These are phyloP conservation scores for Beauveria varroae DNA, from an alignment of 2,329 filamentous ascomycete genomes.

Conservation along the genomic window DNA sequence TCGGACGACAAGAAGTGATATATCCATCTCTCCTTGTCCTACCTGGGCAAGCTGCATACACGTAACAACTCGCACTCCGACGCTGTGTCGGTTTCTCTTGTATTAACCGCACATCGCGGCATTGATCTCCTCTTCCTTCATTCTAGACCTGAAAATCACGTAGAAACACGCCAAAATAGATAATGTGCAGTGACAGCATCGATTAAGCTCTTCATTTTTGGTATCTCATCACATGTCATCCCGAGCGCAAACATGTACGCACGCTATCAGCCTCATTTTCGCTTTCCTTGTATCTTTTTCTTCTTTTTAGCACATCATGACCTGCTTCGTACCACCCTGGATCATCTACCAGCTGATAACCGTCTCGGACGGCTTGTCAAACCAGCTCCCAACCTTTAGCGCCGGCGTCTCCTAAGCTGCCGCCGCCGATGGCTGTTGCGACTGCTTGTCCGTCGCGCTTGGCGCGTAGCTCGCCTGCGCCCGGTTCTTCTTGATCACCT, in stretches of 20 bases:
- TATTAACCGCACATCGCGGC: too few species aligned
- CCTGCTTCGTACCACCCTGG: too few species aligned
- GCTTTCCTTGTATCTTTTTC: background rate
- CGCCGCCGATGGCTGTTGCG: conserved; percentile 10
- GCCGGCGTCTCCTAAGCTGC: conserved; percentile 21
- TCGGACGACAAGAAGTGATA: too few species aligned
- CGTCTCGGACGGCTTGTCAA: background rate
- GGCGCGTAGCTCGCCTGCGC: conserved; percentile 48
- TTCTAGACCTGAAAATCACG: too few species aligned
- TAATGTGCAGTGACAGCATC: background rate
- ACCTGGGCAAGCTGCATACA: too few species aligned
- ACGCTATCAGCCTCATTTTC: background rate
- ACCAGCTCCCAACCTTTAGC: background rate
- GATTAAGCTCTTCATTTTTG: background rate
- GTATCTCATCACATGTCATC: conserved; percentile 6
- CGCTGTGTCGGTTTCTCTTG: too few species aligned
- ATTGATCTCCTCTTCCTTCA: too few species aligned
- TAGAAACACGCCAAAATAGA: background rate
- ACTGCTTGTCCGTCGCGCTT: conserved; percentile 30
- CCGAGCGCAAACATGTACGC: background rate
- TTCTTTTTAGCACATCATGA: too few species aligned
- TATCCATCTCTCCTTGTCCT: too few species aligned
- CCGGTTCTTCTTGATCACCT: conserved; percentile 65
- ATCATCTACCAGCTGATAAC: too few species aligned
- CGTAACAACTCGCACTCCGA: too few species aligned